A percentile compares a stretch with the other conserved stretches of the same genome.
Evolutionary conservation across 164 flowering plant species (phyloP).

Genomic region (Buxus sempervirens): DNA sequence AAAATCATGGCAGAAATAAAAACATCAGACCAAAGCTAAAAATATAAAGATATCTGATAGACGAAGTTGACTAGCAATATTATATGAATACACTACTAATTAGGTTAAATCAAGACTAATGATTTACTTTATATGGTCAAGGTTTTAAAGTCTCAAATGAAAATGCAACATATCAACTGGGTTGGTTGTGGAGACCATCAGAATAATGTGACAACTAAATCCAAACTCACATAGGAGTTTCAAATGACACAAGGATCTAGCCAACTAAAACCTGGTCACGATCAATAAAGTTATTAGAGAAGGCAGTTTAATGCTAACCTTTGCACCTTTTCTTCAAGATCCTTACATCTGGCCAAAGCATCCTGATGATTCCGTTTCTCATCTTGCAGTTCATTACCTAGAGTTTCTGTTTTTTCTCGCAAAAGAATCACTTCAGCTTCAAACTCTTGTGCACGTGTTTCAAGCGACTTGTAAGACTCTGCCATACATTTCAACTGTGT

Average conservation of each 20-base stretch:
- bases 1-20: slow-evolving; percentile 3
- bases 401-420: slow-evolving; percentile 41
- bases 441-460: slow-evolving; percentile 61
- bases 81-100: too few species aligned
- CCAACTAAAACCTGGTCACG: slow-evolving; percentile 6
- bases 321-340: slow-evolving; percentile 66
- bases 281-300: background rate
- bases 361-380: slow-evolving; percentile 58
- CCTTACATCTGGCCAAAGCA: slow-evolving; percentile 56
- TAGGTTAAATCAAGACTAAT: too few species aligned
- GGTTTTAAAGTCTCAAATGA: too few species aligned
- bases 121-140: too few species aligned
- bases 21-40: background rate
- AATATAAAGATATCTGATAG: background rate
- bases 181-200: too few species aligned
- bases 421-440: slow-evolving; percentile 62
- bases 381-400: slow-evolving; percentile 70
- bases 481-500: slow-evolving; percentile 99
- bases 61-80: too few species aligned
- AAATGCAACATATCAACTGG: too few species aligned
- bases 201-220: too few species aligned
- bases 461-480: slow-evolving; percentile 90
- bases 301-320: slow-evolving; percentile 45
- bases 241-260: background rate
- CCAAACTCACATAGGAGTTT: too few species aligned